Evolutionary conservation across 768 basidiomycete species (phyloP).

Genomic region (Cystobasidium onofrii): DNA sequence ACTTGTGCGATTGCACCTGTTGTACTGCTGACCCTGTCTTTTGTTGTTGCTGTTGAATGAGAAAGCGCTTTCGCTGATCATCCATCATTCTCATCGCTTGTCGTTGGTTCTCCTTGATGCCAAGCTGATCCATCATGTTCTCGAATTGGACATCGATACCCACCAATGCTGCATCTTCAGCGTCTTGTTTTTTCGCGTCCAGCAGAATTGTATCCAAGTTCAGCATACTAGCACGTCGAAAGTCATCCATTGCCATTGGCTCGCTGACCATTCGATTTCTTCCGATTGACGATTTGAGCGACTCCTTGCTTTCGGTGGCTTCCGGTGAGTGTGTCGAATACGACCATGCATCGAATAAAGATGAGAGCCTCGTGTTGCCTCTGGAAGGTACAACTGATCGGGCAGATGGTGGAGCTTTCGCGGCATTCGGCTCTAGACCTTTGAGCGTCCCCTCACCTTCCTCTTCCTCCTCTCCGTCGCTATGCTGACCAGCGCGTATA

Average conservation of each 20-base stretch:
- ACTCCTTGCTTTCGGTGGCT: not conserved
- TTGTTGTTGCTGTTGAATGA: slow-evolving; percentile 59
- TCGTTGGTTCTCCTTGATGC: slow-evolving; percentile 63
- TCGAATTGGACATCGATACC: slow-evolving; percentile 53
- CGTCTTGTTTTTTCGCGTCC: slow-evolving; percentile 46
- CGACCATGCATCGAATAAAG: slow-evolving; percentile 40
- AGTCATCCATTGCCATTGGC: slow-evolving; percentile 36
- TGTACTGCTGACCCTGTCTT: slow-evolving; percentile 54
- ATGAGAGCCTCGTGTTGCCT: slow-evolving; percentile 30
- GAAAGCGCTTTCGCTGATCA: slow-evolving; percentile 57
- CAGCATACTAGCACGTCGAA: slow-evolving; percentile 11
- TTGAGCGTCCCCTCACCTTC: slow-evolving; percentile 40
- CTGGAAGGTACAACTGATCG: slow-evolving; percentile 27
- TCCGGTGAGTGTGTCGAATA: slow-evolving; percentile 8
- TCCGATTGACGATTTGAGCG: not conserved
- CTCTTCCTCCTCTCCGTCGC: slow-evolving; percentile 51
- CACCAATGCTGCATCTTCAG: slow-evolving; percentile 38
- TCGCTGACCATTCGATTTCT: slow-evolving; percentile 34
- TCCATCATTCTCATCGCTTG: slow-evolving; percentile 58
- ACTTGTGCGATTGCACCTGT: slow-evolving; percentile 50
- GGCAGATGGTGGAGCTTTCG: not conserved
- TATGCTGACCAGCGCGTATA: not conserved
- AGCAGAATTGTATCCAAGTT: not conserved
- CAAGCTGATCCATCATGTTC: slow-evolving; percentile 64
- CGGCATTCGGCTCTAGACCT: slow-evolving; percentile 3